A percentile compares a stretch with the other conserved stretches of the same genome.
Evolutionary conservation across 2,329 filamentous ascomycete species (phyloP).

Genomic region (Fusarium devonianum): DNA sequence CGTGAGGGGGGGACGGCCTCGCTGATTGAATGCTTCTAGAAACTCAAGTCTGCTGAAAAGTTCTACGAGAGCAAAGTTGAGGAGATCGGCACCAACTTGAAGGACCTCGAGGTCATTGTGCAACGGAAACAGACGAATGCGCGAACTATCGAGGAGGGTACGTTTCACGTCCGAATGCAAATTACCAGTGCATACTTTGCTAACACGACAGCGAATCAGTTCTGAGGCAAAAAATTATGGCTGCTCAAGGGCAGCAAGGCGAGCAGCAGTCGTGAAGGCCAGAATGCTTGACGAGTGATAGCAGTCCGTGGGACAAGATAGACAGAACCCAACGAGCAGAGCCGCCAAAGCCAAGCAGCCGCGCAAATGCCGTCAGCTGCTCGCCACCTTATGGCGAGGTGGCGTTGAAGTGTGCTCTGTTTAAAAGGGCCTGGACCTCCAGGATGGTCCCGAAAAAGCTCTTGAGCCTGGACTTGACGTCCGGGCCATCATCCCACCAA

Average conservation of each 20-base stretch:
- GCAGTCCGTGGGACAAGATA: constrained; percentile 5
- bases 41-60: constrained; percentile 59
- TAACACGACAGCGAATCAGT: constrained; percentile 45
- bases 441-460: constrained; percentile 45
- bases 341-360: constrained; percentile 2
- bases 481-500: constrained; percentile 43
- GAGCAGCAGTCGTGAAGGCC: constrained; percentile 33
- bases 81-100: constrained; percentile 60
- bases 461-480: constrained; percentile 40
- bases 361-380: constrained; percentile 7
- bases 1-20: constrained; percentile 12
- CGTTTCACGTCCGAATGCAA: constrained; percentile 15
- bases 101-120: constrained; percentile 64
- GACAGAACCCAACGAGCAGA: constrained; percentile 5
- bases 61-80: constrained; percentile 66
- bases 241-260: constrained; percentile 42
- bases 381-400: constrained; percentile 13
- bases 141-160: constrained; percentile 87
- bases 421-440: constrained; percentile 43
- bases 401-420: constrained; percentile 17
- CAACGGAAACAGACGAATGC: constrained; percentile 82
- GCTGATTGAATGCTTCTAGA: constrained; percentile 46
- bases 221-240: constrained; percentile 55
- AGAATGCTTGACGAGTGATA: neutral
- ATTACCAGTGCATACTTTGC: constrained; percentile 49